Percentiles rank a stretch among this genome's conserved stretches.
Evolutionary conservation across 805 yeast species (phyloP).

Genomic region (Ogataea methylovora): DNA sequence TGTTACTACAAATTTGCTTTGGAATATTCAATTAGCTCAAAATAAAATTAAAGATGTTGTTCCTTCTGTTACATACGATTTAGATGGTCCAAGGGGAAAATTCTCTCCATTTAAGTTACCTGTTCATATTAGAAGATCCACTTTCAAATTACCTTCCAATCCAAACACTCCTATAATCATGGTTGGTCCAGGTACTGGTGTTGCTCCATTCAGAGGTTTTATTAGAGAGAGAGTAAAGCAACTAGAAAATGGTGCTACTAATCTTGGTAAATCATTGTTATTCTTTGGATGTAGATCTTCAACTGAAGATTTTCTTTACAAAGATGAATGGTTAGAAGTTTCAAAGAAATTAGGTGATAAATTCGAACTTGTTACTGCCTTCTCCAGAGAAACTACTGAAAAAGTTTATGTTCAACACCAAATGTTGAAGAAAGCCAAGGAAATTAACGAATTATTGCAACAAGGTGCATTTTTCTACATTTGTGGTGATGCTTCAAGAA

Average conservation of each 20-base stretch:
- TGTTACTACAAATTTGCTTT: slow-evolving; percentile 84
- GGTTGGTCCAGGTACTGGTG: slow-evolving; percentile 98
- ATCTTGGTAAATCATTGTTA: slow-evolving; percentile 64
- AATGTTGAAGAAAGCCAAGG: slow-evolving; percentile 44
- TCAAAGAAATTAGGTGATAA: slow-evolving; percentile 49
- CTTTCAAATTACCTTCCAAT: slow-evolving; percentile 87
- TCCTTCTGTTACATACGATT: slow-evolving; percentile 53
- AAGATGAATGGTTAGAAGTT: slow-evolving; percentile 84
- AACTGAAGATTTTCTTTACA: slow-evolving; percentile 76
- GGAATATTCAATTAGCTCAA: slow-evolving; percentile 56
- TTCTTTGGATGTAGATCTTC: slow-evolving; percentile 84
- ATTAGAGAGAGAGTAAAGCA: slow-evolving; percentile 75
- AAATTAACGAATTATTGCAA: slow-evolving; percentile 46
- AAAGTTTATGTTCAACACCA: slow-evolving; percentile 83
- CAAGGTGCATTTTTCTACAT: slow-evolving; percentile 85
- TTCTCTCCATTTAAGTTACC: slow-evolving; percentile 60
- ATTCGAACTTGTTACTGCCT: slow-evolving; percentile 75
- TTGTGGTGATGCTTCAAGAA: slow-evolving; percentile 93
- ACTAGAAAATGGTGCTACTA: slow-evolving; percentile 36
- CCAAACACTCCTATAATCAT: slow-evolving; percentile 78
- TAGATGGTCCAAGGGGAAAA: slow-evolving; percentile 74
- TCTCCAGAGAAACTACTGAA: slow-evolving; percentile 69
- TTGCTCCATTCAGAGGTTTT: slow-evolving; percentile 96
- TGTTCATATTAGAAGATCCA: slow-evolving; percentile 89
- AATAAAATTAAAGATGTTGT: slow-evolving; percentile 33